A percentile compares a stretch with the other conserved stretches of the same genome.
phyloP scores from a whole-genome alignment of 805 yeast species.

The Monosporozyma siamensis region DNA sequence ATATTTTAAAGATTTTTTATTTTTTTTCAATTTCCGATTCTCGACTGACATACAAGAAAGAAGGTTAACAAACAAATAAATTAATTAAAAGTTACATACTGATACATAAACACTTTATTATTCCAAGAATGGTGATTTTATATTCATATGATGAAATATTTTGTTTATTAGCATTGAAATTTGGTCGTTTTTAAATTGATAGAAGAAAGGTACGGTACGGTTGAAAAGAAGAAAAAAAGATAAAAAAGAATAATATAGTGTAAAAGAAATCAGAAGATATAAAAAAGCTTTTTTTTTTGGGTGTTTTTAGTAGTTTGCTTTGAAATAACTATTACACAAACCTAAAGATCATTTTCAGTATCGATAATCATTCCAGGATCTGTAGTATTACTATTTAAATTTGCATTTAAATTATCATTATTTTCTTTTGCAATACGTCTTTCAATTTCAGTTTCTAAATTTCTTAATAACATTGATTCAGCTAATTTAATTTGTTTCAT shows the following conservation, averaged over 20 bases:
- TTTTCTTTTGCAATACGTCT: conserved; percentile 33
- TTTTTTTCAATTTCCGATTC: background rate
- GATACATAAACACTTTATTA: background rate
- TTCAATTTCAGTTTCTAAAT: conserved; percentile 48
- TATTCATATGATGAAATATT: background rate
- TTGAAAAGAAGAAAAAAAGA: too few relatives aligned
- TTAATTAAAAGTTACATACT: background rate
- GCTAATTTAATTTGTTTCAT: conserved; percentile 45
- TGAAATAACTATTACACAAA: too few relatives aligned
- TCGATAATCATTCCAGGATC: background rate
- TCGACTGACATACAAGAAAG: too few relatives aligned
- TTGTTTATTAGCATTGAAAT: too few relatives aligned
- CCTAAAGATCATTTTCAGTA: too few relatives aligned
- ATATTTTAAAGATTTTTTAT: background rate
- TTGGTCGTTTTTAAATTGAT: too few relatives aligned
- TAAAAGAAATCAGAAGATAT: too few relatives aligned
- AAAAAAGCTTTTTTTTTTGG: too few relatives aligned
- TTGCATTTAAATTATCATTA: conserved; percentile 3
- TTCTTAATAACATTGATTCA: conserved; percentile 46
- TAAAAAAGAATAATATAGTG: too few relatives aligned
- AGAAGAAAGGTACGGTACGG: too few relatives aligned
- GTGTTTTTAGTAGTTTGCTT: too few relatives aligned
- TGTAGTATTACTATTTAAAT: background rate
- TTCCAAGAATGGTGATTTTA: too few relatives aligned
- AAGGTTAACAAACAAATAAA: background rate